Conservation (phyloP, 768 basidiomycete genomes). For the Suillus variegatus region DNA sequence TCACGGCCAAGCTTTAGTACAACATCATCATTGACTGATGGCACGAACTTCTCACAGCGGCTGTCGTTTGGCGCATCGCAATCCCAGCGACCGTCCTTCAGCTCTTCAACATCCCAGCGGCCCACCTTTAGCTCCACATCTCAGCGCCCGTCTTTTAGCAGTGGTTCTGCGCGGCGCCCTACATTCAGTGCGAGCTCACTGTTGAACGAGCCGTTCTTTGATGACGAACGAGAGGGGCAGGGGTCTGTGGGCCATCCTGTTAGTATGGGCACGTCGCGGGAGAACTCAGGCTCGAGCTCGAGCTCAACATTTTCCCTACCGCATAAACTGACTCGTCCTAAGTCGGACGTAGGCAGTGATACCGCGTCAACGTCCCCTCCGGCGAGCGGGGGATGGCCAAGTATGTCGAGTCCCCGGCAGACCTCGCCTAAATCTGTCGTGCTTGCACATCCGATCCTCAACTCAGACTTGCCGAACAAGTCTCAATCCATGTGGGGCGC, state of each 20-base stretch:
- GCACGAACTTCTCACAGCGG: slow-evolving; percentile 19
- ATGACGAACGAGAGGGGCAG: slow-evolving; percentile 18
- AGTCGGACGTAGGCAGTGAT: not conserved
- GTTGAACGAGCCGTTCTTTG: slow-evolving; percentile 14
- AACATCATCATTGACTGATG: slow-evolving; percentile 21
- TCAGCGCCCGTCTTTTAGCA: slow-evolving; percentile 9
- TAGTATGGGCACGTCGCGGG: slow-evolving; percentile 9
- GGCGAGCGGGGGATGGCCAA: slow-evolving; percentile 8
- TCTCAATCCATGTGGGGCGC: slow-evolving; percentile 17
- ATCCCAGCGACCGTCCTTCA: slow-evolving; percentile 23
- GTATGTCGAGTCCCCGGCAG: slow-evolving; percentile 7
- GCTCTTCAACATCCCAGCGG: slow-evolving; percentile 16
- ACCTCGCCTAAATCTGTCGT: slow-evolving; percentile 9
- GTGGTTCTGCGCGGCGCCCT: slow-evolving; percentile 1
- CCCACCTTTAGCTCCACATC: slow-evolving; percentile 13
- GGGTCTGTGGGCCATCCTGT: slow-evolving; percentile 12
- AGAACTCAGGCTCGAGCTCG: slow-evolving; percentile 16
- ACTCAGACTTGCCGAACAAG: slow-evolving; percentile 6
- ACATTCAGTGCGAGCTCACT: slow-evolving; percentile 5
- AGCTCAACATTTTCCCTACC: slow-evolving; percentile 11
- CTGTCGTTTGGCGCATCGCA: slow-evolving; percentile 13
- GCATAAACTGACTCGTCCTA: not conserved
- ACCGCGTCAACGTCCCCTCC: slow-evolving; percentile 1
- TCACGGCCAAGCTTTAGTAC: slow-evolving; percentile 24
- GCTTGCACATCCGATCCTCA: slow-evolving; percentile 21